Evolutionary conservation across 495 filamentous ascomycete genomes (phyloP).

Genomic region (Glonium stellatum): DNA sequence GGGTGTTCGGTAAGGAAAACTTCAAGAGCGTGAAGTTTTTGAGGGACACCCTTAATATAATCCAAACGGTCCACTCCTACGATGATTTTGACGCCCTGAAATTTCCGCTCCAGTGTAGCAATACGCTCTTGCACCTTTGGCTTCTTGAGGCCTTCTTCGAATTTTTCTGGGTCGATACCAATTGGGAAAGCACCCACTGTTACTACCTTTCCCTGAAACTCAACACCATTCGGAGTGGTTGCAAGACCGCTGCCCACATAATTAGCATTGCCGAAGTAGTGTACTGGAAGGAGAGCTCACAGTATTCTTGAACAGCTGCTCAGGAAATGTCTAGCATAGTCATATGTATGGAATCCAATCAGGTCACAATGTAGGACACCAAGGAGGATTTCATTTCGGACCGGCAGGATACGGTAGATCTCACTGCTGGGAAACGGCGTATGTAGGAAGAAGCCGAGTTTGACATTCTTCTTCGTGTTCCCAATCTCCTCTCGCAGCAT

Average conservation of each 20-base stretch:
- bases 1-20: conserved; percentile 87
- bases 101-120: conserved; percentile 65
- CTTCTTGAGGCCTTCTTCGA: conserved; percentile 78
- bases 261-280: not conserved
- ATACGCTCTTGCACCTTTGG: conserved; percentile 73
- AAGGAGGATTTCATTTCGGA: conserved; percentile 70
- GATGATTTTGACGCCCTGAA: conserved; percentile 81
- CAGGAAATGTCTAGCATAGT: conserved; percentile 85
- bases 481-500: conserved; percentile 75
- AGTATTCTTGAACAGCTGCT: conserved; percentile 78
- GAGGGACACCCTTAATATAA: conserved; percentile 93
- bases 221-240: conserved; percentile 78
- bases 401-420: conserved; percentile 84
- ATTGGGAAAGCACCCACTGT: conserved; percentile 82
- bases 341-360: conserved; percentile 91
- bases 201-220: conserved; percentile 65
- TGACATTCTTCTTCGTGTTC: conserved; percentile 64
- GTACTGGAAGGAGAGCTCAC: conserved; percentile 40
- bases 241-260: conserved; percentile 52
- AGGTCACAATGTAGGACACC: conserved; percentile 80
- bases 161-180: conserved; percentile 94
- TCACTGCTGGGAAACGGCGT: conserved; percentile 91
- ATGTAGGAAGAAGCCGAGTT: conserved; percentile 91
- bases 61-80: conserved; percentile 90
- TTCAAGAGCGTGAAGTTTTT: conserved; percentile 87